Percentiles rank a stretch among this genome's conserved stretches.
These are phyloP conservation scores for Ophiognomonia clavigignenti-juglandacearum DNA, from an alignment of 2,329 filamentous ascomycete genomes.

Conservation along the genomic window DNA sequence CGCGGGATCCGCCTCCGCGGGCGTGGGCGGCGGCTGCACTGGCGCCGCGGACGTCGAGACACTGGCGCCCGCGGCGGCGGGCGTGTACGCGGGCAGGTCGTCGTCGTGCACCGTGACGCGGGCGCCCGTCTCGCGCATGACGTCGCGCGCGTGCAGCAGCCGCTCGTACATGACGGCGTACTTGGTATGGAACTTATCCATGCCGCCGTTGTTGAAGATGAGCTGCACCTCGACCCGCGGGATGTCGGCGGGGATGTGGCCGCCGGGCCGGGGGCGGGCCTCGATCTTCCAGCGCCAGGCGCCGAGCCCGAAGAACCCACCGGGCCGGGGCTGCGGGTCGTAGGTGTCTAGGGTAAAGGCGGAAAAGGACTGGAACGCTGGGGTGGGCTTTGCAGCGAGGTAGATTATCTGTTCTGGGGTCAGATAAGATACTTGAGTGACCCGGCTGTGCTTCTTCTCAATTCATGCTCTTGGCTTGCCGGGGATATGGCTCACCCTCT, in stretches of 20 bases:
- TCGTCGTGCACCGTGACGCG: conserved; percentile 61
- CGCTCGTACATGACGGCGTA: conserved; percentile 84
- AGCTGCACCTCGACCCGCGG: conserved; percentile 75
- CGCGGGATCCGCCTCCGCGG: conserved; percentile 18
- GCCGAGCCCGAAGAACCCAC: conserved; percentile 69
- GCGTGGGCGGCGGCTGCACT: conserved; percentile 19
- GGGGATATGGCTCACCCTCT: conserved; percentile 57
- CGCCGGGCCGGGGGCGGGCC: conserved; percentile 75
- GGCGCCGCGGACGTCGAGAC: conserved; percentile 21
- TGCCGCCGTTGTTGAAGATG: conserved; percentile 92
- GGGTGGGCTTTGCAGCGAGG: conserved; percentile 66
- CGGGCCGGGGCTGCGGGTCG: conserved; percentile 76
- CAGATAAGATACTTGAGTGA: not conserved
- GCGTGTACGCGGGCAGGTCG: conserved; percentile 76
- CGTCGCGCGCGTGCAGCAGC: conserved; percentile 73
- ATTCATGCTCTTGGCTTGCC: not conserved
- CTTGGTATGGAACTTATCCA: conserved; percentile 79
- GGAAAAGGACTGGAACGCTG: conserved; percentile 78
- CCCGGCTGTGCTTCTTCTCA: not conserved
- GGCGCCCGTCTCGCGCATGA: conserved; percentile 63
- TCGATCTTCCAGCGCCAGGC: conserved; percentile 84
- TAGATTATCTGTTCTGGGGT: conserved; percentile 70
- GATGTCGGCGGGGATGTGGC: conserved; percentile 72
- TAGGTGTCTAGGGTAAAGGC: conserved; percentile 81
- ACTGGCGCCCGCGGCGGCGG: conserved; percentile 21